Conservation (phyloP, 31 red algal species). For the Pterothamnion heteromorphum region DNA sequence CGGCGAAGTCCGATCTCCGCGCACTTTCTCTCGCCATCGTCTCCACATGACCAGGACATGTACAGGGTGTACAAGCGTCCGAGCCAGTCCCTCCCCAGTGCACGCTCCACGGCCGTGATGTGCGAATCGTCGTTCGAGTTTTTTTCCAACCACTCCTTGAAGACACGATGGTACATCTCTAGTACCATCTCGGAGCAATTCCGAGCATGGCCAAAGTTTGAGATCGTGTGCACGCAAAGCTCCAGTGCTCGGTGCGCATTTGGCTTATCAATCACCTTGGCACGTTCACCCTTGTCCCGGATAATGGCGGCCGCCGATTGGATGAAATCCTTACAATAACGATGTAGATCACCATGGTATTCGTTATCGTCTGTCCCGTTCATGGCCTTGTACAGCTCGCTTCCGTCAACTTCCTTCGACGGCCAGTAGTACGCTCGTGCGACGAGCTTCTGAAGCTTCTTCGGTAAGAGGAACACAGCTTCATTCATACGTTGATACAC, state of each 20-base stretch:
- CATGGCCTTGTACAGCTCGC: not conserved
- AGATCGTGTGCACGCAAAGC: not conserved
- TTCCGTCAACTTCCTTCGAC: not conserved
- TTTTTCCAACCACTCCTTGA: not conserved
- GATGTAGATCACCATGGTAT: no score
- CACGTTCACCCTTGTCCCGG: not conserved
- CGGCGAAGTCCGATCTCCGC: not conserved
- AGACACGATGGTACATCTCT: not conserved
- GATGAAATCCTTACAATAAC: not conserved
- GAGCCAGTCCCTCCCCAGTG: not conserved
- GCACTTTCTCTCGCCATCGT: not conserved
- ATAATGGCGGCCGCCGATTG: not conserved
- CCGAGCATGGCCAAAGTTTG: not conserved
- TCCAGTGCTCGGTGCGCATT: conserved; percentile 4
- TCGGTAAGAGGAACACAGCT: not conserved
- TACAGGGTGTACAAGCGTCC: not conserved
- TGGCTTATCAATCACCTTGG: not conserved
- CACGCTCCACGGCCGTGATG: not conserved
- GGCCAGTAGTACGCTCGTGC: not conserved
- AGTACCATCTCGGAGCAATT: no score
- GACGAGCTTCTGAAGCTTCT: not conserved
- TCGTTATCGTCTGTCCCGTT: no score
- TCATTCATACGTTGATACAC: not conserved
- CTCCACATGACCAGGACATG: not conserved
- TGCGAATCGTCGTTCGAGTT: not conserved